Conservation (phyloP, 1,284 basidiomycete genomes). For the Mycena sp. region DNA sequence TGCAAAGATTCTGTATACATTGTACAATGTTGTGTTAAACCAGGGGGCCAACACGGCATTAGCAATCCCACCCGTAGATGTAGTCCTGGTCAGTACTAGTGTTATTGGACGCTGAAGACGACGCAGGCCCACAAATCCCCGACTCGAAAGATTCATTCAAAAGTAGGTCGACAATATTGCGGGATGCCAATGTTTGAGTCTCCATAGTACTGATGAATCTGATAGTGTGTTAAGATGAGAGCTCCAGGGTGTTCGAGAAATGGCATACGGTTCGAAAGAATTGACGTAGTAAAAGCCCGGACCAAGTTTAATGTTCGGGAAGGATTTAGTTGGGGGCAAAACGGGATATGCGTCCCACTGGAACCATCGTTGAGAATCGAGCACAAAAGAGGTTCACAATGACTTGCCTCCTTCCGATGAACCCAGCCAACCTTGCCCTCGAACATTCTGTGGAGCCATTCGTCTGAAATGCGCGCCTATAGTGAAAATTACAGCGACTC, state of each 20-base stretch:
- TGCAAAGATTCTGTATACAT: too few relatives aligned
- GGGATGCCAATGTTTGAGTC: slow-evolving; percentile 85
- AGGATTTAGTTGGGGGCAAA: slow-evolving; percentile 72
- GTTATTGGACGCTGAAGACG: slow-evolving; percentile 36
- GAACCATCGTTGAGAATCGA: not conserved
- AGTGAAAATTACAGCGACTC: too few relatives aligned
- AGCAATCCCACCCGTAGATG: slow-evolving; percentile 78
- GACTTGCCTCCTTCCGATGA: slow-evolving; percentile 76
- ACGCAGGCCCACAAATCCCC: slow-evolving; percentile 62
- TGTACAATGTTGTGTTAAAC: too few relatives aligned
- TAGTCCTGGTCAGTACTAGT: slow-evolving; percentile 49
- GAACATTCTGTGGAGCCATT: slow-evolving; percentile 76
- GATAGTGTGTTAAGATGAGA: slow-evolving; percentile 9
- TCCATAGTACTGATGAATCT: slow-evolving; percentile 92
- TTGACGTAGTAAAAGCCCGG: slow-evolving; percentile 90
- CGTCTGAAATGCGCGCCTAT: slow-evolving; percentile 68
- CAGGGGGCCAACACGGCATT: slow-evolving; percentile 26
- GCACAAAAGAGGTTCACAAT: slow-evolving; percentile 9
- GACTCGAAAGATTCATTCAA: slow-evolving; percentile 73
- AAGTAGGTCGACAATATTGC: slow-evolving; percentile 85
- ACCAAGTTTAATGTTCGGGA: slow-evolving; percentile 82
- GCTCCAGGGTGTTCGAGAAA: slow-evolving; percentile 11
- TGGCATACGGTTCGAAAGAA: slow-evolving; percentile 82
- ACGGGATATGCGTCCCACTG: slow-evolving; percentile 85
- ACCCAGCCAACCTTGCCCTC: slow-evolving; percentile 83